Percentiles rank a stretch among this genome's conserved stretches.
These are phyloP conservation scores for Metrosideros polymorpha DNA, from an alignment of 441 rosid genomes.

Conservation along the genomic window DNA sequence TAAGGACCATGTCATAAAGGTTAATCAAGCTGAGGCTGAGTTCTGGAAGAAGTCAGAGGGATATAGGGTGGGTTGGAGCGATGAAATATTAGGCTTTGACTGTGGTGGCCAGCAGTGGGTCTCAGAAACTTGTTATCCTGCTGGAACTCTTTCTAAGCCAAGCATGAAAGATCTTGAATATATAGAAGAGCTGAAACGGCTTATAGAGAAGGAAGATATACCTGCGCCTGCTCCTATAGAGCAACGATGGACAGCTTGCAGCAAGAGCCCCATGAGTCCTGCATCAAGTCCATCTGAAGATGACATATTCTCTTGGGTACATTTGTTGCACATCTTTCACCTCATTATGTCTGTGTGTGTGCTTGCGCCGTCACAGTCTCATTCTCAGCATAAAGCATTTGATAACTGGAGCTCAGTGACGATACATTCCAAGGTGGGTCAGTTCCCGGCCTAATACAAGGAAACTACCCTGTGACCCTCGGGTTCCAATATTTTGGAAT, in stretches of 20 bases:
- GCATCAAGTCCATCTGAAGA: conserved; percentile 71
- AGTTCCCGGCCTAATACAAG: too few relatives aligned
- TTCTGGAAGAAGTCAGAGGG: conserved; percentile 97
- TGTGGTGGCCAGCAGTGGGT: conserved; percentile 99
- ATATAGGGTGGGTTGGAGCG: conserved; percentile 94
- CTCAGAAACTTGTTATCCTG: conserved; percentile 92
- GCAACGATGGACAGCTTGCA: conserved; percentile 91
- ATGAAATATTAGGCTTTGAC: conserved; percentile 93
- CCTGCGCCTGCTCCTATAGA: conserved; percentile 93
- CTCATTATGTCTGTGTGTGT: not conserved
- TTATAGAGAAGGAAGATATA: conserved; percentile 67
- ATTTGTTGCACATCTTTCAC: not conserved
- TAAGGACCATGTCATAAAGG: conserved; percentile 63
- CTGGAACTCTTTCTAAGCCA: conserved; percentile 82
- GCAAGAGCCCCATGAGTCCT: conserved; percentile 81
- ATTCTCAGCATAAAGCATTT: not conserved
- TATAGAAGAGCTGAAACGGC: conserved; percentile 69
- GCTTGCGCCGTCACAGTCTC: not conserved
- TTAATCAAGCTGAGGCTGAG: conserved; percentile 87
- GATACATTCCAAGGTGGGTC: too few relatives aligned
- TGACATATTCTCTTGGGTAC: conserved; percentile 92
- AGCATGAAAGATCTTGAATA: conserved; percentile 89
- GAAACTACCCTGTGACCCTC: too few relatives aligned
- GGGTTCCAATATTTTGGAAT: not conserved
- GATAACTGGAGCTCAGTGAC: not conserved